phyloP scores from a whole-genome alignment of 163 green algal genomes.

The Chloromonas sp. region DNA sequence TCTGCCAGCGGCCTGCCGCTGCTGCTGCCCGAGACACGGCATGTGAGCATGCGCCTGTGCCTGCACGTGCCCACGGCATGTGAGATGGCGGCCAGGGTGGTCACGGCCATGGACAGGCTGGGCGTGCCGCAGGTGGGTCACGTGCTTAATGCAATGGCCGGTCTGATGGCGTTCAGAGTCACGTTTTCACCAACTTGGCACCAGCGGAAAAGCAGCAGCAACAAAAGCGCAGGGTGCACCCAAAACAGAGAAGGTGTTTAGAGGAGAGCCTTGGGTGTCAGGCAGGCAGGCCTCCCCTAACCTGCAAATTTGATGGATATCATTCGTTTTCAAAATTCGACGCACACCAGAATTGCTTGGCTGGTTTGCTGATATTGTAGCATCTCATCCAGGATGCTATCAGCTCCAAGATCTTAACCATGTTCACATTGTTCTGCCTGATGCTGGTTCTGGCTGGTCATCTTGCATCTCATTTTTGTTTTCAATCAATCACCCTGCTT shows the following conservation, averaged over 20 bases:
- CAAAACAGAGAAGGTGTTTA: background rate
- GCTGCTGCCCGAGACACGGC: constrained; percentile 25
- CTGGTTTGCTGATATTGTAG: no score
- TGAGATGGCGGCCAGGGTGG: constrained; percentile 18
- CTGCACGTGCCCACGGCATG: constrained; percentile 31
- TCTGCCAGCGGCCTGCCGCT: constrained; percentile 10
- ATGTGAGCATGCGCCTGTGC: constrained; percentile 45
- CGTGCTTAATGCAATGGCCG: background rate
- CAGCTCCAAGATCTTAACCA: no score
- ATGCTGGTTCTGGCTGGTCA: no score
- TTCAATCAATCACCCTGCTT: no score
- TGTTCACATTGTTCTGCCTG: no score
- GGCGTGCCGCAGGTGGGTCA: constrained; percentile 28
- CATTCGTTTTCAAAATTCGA: no score
- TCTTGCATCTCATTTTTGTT: no score
- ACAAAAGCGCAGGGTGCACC: background rate
- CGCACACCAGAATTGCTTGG: no score
- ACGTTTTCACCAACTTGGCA: background rate
- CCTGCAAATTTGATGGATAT: no score
- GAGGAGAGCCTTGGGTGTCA: background rate
- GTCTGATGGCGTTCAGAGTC: background rate
- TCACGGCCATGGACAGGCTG: constrained; percentile 14
- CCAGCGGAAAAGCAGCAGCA: background rate
- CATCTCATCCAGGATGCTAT: no score
- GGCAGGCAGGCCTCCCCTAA: no score